Conservation (phyloP, 2,329 filamentous ascomycete species). For the Exophiala xenobiotica region DNA sequence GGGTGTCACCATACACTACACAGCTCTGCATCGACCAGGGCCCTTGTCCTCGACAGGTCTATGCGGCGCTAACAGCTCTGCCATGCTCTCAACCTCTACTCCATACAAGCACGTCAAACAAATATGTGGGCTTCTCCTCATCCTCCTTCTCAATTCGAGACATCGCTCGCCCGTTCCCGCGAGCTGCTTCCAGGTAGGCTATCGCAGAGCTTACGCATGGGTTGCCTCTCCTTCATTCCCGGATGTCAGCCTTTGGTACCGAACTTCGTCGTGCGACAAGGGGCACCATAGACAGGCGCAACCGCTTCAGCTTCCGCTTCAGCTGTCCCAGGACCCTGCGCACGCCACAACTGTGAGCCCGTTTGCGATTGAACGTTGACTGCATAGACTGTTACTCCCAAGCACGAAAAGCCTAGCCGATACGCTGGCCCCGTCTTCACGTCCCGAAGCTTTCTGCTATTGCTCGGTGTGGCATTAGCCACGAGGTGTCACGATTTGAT, state of each 20-base stretch:
- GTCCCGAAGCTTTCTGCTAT: no score
- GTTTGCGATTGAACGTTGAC: no score
- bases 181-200: background rate
- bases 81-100: background rate
- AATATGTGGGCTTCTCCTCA: background rate
- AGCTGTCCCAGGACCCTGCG: background rate
- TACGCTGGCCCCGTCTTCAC: background rate
- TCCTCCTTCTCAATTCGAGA: background rate
- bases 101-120: background rate
- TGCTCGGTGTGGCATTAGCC: no score
- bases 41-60: no score
- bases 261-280: background rate
- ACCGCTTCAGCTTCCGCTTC: background rate
- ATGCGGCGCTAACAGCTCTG: no score
- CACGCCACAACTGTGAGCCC: background rate
- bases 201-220: background rate
- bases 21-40: background rate
- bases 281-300: background rate
- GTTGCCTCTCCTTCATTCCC: background rate
- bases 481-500: no score
- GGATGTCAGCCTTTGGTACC: background rate
- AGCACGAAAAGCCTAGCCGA: background rate
- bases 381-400: no score
- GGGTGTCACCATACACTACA: conserved; percentile 1
- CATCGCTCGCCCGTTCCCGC: background rate